These are phyloP conservation scores for Penicillium sp. DNA, from an alignment of 2,329 filamentous ascomycete genomes.

Conservation along the genomic window DNA sequence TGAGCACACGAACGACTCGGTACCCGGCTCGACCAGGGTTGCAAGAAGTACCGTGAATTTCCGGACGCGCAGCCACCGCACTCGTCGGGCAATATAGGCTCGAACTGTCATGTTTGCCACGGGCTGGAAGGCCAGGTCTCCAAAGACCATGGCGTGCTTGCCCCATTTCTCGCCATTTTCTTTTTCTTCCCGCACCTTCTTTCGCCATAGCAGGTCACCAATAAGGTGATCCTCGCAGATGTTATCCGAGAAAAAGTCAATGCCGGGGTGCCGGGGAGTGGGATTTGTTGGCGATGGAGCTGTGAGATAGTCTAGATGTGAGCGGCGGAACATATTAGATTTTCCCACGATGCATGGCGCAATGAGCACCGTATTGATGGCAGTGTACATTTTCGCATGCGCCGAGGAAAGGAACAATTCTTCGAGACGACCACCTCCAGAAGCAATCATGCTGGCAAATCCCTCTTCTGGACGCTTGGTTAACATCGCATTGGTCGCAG, in stretches of 20 bases:
- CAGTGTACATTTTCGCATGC: conserved; percentile 96
- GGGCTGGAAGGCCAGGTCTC: conserved; percentile 87
- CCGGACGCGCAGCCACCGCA: conserved; percentile 86
- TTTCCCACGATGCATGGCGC: conserved; percentile 96
- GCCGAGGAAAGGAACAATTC: conserved; percentile 93
- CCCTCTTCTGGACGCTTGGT: conserved; percentile 21
- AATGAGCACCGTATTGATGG: conserved; percentile 88
- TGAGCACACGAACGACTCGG: conserved; percentile 83
- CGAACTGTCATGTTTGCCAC: conserved; percentile 75
- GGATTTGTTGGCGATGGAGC: conserved; percentile 49
- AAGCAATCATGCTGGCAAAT: conserved; percentile 26
- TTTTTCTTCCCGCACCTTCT: conserved; percentile 36
- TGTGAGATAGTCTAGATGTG: conserved; percentile 77
- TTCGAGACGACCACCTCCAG: conserved; percentile 79
- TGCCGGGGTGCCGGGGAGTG: conserved; percentile 59
- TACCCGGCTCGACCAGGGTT: conserved; percentile 88
- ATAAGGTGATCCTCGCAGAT: conserved; percentile 98
- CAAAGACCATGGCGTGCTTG: conserved; percentile 81
- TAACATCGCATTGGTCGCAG: conserved; percentile 6
- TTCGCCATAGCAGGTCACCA: conserved; percentile 83
- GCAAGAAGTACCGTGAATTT: conserved; percentile 92
- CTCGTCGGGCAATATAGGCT: conserved; percentile 76
- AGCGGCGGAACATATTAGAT: conserved; percentile 96
- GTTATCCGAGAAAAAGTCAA: conserved; percentile 92
- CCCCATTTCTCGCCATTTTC: conserved; percentile 51